phyloP scores from a whole-genome alignment of 805 yeast genomes.

The Yarrowia sp. region DNA sequence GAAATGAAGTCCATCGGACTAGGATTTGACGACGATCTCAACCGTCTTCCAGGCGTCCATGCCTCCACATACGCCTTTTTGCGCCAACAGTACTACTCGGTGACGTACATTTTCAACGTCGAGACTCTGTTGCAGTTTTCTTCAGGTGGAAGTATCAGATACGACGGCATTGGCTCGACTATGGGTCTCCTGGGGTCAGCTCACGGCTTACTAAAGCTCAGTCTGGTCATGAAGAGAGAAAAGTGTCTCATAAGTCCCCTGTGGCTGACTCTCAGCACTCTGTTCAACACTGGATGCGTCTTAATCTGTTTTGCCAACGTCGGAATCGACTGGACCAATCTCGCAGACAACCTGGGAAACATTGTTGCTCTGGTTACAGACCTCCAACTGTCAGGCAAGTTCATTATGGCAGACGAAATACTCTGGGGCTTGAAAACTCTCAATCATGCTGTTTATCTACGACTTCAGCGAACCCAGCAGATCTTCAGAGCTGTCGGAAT shows the following conservation, averaged over 20 bases:
- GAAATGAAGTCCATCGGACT: constrained; percentile 35
- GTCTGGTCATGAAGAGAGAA: constrained; percentile 32
- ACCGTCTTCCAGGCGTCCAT: constrained; percentile 29
- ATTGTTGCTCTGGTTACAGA: constrained; percentile 29
- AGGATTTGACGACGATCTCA: constrained; percentile 31
- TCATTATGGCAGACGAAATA: constrained; percentile 54
- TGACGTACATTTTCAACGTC: constrained; percentile 26
- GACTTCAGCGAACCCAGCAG: constrained; percentile 44
- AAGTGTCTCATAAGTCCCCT: constrained; percentile 47
- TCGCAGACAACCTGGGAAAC: constrained; percentile 26
- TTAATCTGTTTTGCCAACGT: constrained; percentile 43
- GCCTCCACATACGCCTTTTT: constrained; percentile 28
- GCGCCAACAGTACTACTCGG: constrained; percentile 28
- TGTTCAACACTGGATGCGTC: constrained; percentile 41
- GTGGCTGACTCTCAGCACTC: constrained; percentile 47
- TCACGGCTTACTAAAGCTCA: constrained; percentile 36
- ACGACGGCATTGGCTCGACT: constrained; percentile 37
- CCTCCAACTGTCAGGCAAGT: constrained; percentile 31
- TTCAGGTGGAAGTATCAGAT: constrained; percentile 26
- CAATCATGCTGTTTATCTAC: constrained; percentile 49
- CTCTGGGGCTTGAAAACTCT: constrained; percentile 59
- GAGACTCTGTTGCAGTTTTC: constrained; percentile 29
- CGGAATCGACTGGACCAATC: constrained; percentile 37
- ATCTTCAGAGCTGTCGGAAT: constrained; percentile 45
- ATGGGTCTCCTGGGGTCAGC: constrained; percentile 37